Evolutionary conservation across 2,329 filamentous ascomycete species (phyloP), one percentile per base, ranked within the genome.

Genomic region (Helotiales sp.): DNA sequence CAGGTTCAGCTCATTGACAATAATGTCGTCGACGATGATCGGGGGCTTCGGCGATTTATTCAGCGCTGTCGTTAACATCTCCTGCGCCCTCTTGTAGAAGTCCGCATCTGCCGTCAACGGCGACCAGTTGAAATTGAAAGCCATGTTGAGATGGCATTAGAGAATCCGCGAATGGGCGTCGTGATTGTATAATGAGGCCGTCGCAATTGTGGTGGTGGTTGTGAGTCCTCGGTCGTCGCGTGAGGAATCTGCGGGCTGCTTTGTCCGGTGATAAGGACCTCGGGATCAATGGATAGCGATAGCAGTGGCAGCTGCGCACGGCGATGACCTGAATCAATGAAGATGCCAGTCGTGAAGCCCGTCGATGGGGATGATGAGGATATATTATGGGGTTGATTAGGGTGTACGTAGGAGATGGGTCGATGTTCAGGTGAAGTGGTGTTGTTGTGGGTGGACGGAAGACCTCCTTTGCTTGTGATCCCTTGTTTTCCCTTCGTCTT

Each of bases 71-170:
- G 96, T 99, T 75, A 99, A 87, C 80, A 98, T 91, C 79, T 98
- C 94, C 79, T 94, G 92, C 61, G 96, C 95, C 75, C 93, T 91
- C 78, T 91, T 88, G 82, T 95, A 95, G 81, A 96, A 96, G 75
- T 89, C 88, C 77, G 93, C 95, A 83, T 98, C 96, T 78, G 95
- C 95, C 82, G 96, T 96, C 73, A 99, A 87, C 78, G 96, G 96
- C 87, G 93, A 97, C 96, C 96, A 99, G 93, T 98, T 98, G 92
- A 99, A 99, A 86, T 98, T 98, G 91, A 99, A 99, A 75, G 96
- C 96, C 96, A 99, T 99, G 57, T 70, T 73, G 72, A 71, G 64
- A 69, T 71, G 54, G 67, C 76, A 77, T 77, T 72, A 75, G 74
- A 70, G 34, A 28, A 43, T 28, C 28, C 37, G 32, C 57, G 30